Evolutionary conservation across 306 rosid species (phyloP), one percentile per base, ranked within the genome.

Genomic region (Vicia sativa): DNA sequence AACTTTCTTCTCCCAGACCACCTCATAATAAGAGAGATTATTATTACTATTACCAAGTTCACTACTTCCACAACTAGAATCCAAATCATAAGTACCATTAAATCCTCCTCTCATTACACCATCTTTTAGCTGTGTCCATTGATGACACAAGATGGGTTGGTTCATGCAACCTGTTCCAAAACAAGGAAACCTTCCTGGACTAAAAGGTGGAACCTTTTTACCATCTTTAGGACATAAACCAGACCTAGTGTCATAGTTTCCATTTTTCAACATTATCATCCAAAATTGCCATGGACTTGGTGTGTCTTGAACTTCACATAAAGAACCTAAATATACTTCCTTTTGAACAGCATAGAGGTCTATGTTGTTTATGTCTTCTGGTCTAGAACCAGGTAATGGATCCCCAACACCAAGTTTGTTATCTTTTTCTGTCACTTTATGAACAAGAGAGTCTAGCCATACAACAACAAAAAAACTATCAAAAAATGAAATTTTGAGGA

Each of bases 181-280:
- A 79, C 96, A 90, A 11, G 96, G 95, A 53, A 90, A 90, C 57
- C 82, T 55, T 11, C 88, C 84, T 0, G 87, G 78, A 2, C 4
- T 63, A 74, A 84, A 91, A 76, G 92, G 89, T 0, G 81, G 73
- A 0, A 62, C 83, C 74, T 67, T 82, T 66, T 86, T 79, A 52
- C 92, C 97, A 42, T 86, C 73, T 34, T 74, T 15, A 37, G 95
- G 97, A 63, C 95, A 87, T 57, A 86, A 50, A 12, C 82, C 86
- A 16, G 92, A 81, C 55, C 6, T 16, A 16, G 86, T 79, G 80
- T 91, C 97, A 39, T 67, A 88, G 64, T 90, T 90, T 9, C 96
- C 95, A 68, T 87, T 90, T 71, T 90, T 90, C n/a, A 90, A 75
- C 96, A 90, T 90, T 65, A 90, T 68, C 96, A 87, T 90, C 96